Conservation (phyloP, 805 yeast species). For the Saturnispora mendoncae region DNA sequence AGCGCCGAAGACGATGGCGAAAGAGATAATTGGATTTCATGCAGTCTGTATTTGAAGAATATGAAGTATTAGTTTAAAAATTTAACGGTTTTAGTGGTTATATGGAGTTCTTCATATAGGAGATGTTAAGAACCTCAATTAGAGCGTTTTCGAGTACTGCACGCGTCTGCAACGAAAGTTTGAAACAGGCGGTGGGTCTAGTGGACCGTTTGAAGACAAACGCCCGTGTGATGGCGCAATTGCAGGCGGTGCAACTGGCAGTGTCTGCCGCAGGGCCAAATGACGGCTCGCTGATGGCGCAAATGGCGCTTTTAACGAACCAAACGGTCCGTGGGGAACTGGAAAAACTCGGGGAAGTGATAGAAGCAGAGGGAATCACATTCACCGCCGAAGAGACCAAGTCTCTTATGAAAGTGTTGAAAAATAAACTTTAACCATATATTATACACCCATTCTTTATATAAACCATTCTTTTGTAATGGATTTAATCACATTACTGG, state of each 20-base stretch:
- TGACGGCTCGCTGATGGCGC: conserved; percentile 6
- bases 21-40: neutral
- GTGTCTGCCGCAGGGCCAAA: conserved; percentile 7
- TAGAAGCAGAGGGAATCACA: conserved; percentile 7
- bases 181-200: conserved; percentile 4
- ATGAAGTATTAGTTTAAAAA: neutral
- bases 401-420: conserved; percentile 8
- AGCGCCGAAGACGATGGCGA: neutral
- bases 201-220: conserved; percentile 9
- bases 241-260: conserved; percentile 7
- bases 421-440: conserved; percentile 2
- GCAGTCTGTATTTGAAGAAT: neutral
- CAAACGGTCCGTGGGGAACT: conserved; percentile 2
- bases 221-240: conserved; percentile 3
- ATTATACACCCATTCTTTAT: no score
- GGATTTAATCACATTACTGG: neutral
- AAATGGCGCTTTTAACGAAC: conserved; percentile 8
- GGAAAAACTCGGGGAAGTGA: conserved; percentile 1
- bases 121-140: neutral
- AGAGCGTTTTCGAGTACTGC: conserved; percentile 2
- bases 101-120: neutral
- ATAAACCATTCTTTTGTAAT: no score
- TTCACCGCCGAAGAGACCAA: conserved; percentile 9
- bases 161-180: neutral
- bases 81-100: neutral